A percentile compares a stretch with the other conserved stretches of the same genome.
These are phyloP conservation scores for Fraxinus cuspidata DNA, from an alignment of 257 asterid species.

Conservation along the genomic window DNA sequence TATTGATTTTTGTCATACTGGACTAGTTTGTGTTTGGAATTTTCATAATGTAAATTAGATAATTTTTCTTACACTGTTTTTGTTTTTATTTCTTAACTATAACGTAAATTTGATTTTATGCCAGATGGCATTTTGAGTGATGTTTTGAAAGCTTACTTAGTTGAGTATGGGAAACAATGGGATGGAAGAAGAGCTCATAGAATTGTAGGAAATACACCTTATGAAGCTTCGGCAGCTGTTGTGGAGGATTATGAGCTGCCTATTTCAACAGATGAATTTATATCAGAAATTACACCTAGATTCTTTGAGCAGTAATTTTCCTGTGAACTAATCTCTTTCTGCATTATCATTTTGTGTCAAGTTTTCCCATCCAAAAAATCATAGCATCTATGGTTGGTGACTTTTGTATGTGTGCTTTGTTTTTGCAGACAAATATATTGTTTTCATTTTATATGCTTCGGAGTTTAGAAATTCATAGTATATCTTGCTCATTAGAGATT, in stretches of 20 bases:
- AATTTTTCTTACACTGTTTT: background rate
- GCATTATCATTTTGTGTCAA: constrained; percentile 9
- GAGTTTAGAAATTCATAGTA: background rate
- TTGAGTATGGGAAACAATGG: constrained; percentile 83
- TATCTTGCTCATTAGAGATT: background rate
- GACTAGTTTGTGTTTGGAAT: constrained; percentile 1
- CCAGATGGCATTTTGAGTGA: constrained; percentile 76
- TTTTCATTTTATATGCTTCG: background rate
- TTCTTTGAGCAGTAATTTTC: constrained; percentile 50
- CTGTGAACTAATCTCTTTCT: constrained; percentile 17
- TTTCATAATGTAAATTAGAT: constrained; percentile 3
- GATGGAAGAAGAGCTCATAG: constrained; percentile 55
- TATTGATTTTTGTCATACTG: background rate
- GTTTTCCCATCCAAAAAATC: constrained; percentile 11
- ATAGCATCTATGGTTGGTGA: background rate
- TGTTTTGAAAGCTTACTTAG: constrained; percentile 59
- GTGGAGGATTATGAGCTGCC: constrained; percentile 77
- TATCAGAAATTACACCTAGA: constrained; percentile 56
- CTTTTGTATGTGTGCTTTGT: background rate
- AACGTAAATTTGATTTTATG: constrained; percentile 13
- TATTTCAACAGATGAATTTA: constrained; percentile 56
- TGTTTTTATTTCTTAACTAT: background rate
- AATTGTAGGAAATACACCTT: constrained; percentile 69
- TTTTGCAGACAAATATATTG: background rate
- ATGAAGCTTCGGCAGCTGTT: constrained; percentile 72